Evolutionary conservation across 305 asterid species (phyloP).

Genomic region (Euphrasia arctica): DNA sequence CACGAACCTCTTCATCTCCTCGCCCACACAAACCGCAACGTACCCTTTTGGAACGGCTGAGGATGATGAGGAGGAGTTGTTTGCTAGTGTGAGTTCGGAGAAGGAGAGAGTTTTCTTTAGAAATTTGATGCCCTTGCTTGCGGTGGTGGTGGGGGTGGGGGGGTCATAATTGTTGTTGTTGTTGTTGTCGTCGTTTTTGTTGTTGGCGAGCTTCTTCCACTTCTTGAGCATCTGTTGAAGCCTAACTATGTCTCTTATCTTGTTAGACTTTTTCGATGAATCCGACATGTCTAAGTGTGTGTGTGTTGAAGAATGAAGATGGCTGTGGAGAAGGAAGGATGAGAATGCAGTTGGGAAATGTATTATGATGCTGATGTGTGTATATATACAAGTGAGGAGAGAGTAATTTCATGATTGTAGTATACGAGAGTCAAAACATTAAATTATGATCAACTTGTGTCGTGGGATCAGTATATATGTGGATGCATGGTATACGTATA

Average conservation of each 20-base stretch:
- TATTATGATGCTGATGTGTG: constrained; percentile 6
- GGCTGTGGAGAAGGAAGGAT: background rate
- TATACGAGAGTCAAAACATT: constrained; percentile 22
- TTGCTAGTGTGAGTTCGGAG: constrained; percentile 36
- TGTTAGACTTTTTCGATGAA: constrained; percentile 48
- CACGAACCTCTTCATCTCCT: constrained; percentile 58
- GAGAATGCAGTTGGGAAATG: background rate
- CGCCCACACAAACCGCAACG: constrained; percentile 67
- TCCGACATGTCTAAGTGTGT: background rate
- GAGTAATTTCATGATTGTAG: background rate
- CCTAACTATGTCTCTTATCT: constrained; percentile 78
- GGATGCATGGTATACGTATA: no score
- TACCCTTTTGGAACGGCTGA: constrained; percentile 60
- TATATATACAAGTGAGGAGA: constrained; percentile 20
- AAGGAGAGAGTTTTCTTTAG: constrained; percentile 80
- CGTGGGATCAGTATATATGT: background rate
- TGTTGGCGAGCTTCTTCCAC: constrained; percentile 61
- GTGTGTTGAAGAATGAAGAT: background rate
- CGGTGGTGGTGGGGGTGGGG: background rate
- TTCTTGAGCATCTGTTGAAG: constrained; percentile 84
- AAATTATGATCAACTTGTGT: constrained; percentile 23
- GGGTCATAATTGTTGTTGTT: background rate
- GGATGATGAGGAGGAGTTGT: background rate
- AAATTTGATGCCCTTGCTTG: constrained; percentile 46
- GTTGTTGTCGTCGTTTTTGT: constrained; percentile 7